These are phyloP conservation scores for Cyclotella choctawhatcheeana DNA, from an alignment of 108 stramenopile species.

Conservation along the genomic window DNA sequence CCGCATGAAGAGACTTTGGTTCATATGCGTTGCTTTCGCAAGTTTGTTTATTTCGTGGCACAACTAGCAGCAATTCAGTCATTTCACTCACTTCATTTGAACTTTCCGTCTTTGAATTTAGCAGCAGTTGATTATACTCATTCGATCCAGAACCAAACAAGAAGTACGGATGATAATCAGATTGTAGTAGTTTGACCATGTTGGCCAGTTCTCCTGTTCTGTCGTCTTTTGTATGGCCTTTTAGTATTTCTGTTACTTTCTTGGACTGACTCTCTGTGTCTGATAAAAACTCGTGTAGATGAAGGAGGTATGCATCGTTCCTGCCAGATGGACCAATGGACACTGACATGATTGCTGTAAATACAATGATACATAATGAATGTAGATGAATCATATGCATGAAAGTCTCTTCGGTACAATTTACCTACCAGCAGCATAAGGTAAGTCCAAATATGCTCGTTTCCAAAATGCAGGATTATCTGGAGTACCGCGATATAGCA, in stretches of 20 bases:
- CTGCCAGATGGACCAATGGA: constrained; percentile 67
- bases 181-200: constrained; percentile 64
- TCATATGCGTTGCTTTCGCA: constrained; percentile 3
- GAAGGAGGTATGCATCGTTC: constrained; percentile 71
- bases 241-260: constrained; percentile 8
- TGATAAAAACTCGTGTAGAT: constrained; percentile 62
- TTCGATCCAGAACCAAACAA: constrained; percentile 81
- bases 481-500: constrained; percentile 84
- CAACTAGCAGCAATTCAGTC: constrained; percentile 68
- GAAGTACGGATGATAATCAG: constrained; percentile 63
- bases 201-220: constrained; percentile 58
- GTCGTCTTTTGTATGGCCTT: constrained; percentile 36
- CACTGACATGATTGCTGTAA: constrained; percentile 63
- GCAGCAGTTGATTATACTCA: constrained; percentile 78
- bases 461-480: constrained; percentile 89
- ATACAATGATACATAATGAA: background rate
- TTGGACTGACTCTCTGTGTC: constrained; percentile 23
- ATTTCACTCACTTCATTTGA: constrained; percentile 65
- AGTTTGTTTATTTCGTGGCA: constrained; percentile 25
- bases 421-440: constrained; percentile 69
- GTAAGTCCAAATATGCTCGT: constrained; percentile 61
- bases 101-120: background rate
- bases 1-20: constrained; percentile 61
- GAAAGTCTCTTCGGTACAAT: background rate
- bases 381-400: background rate